Conservation (phyloP, 1,284 basidiomycete genomes). For the Vanrija pseudolonga region DNA sequence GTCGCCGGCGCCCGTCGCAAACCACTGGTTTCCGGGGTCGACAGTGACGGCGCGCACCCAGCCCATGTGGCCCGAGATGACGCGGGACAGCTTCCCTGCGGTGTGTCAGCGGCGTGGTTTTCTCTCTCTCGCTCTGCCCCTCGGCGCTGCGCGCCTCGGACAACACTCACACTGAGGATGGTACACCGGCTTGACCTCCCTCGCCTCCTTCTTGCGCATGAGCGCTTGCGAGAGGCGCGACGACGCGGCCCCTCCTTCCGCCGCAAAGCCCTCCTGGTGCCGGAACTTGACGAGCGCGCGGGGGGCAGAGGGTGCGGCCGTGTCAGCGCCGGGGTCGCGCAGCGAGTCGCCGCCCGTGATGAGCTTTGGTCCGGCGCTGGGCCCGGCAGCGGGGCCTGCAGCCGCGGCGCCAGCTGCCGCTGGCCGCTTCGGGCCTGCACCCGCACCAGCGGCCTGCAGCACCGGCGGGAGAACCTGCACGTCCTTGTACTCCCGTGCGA, state of each 20-base stretch:
- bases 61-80: constrained; percentile 95
- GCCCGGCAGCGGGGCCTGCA: constrained; percentile 66
- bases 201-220: constrained; percentile 81
- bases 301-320: constrained; percentile 12
- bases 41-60: constrained; percentile 98
- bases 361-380: constrained; percentile 25
- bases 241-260: constrained; percentile 46
- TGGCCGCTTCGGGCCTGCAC: constrained; percentile 70
- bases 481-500: constrained; percentile 76
- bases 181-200: constrained; percentile 88
- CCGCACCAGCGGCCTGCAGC: constrained; percentile 66
- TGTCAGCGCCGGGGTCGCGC: neutral
- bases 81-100: constrained; percentile 81
- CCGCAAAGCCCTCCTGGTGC: constrained; percentile 49
- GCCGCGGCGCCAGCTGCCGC: constrained; percentile 37
- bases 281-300: constrained; percentile 46
- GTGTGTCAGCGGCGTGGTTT: neutral
- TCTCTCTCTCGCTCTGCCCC: too few relatives aligned
- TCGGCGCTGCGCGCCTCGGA: too few relatives aligned
- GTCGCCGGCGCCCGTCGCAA: constrained; percentile 95
- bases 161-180: constrained; percentile 66
- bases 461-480: constrained; percentile 79
- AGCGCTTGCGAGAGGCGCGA: constrained; percentile 76
- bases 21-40: constrained; percentile 98
- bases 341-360: constrained; percentile 8